Percentiles rank a stretch among this genome's conserved stretches.
Evolutionary conservation across 2,329 filamentous ascomycete genomes (phyloP).

Genomic region (Sporothrix luriei): DNA sequence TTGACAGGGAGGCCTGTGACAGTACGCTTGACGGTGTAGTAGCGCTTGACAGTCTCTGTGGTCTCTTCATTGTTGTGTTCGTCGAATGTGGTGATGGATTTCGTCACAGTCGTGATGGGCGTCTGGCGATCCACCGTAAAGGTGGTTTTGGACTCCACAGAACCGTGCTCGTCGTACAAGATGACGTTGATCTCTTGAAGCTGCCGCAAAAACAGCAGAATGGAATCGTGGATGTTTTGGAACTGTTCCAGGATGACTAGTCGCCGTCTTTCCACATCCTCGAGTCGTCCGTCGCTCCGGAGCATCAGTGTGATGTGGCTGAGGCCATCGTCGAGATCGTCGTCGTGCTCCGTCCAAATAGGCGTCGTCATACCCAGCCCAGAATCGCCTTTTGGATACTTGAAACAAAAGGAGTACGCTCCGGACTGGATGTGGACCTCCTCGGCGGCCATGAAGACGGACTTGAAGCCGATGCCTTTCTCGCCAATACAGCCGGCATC

Average conservation of each 20-base stretch:
- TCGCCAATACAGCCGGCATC: constrained; percentile 49
- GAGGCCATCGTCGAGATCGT: constrained; percentile 30
- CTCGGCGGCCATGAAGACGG: constrained; percentile 52
- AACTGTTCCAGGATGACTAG: constrained; percentile 44
- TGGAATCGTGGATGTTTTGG: constrained; percentile 44
- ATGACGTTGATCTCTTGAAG: constrained; percentile 42
- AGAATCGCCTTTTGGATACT: constrained; percentile 45
- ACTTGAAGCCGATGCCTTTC: constrained; percentile 58
- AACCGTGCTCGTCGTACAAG: constrained; percentile 38
- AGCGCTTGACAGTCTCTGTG: constrained; percentile 27
- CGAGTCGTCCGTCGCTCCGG: constrained; percentile 36
- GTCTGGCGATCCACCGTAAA: constrained; percentile 12
- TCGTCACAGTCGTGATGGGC: not conserved
- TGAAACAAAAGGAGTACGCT: constrained; percentile 51
- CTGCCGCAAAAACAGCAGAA: constrained; percentile 50
- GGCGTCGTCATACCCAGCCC: constrained; percentile 57
- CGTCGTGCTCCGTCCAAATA: constrained; percentile 44
- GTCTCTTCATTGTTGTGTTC: not conserved
- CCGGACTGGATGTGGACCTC: constrained; percentile 52
- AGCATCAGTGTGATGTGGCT: constrained; percentile 48
- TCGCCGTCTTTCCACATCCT: constrained; percentile 33
- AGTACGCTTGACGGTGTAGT: constrained; percentile 41
- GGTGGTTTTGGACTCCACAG: not conserved
- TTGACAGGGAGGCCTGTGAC: constrained; percentile 42
- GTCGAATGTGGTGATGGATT: not conserved